Evolutionary conservation across 1,284 basidiomycete species (phyloP).

Genomic region (Microbotryum violaceum): DNA sequence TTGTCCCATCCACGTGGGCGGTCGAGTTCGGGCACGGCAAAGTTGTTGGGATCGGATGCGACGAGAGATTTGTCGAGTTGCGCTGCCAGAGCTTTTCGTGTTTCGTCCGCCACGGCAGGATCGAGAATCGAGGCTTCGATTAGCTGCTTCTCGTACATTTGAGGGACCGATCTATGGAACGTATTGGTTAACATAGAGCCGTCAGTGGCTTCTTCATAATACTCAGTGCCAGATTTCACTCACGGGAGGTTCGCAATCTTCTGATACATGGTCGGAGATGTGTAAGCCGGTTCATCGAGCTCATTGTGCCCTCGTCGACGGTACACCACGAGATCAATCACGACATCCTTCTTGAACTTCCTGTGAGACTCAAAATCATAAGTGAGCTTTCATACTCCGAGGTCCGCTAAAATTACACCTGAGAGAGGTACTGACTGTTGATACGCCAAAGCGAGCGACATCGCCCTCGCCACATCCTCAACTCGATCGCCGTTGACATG

Average conservation of each 20-base stretch:
- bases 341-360: conserved; percentile 39
- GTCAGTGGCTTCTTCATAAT: background rate
- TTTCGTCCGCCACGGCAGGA: conserved; percentile 46
- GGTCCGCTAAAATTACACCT: conserved; percentile 47
- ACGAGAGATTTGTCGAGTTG: conserved; percentile 56
- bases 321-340: conserved; percentile 80
- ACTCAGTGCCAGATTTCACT: background rate
- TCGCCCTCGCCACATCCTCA: conserved; percentile 64
- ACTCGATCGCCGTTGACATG: conserved; percentile 74
- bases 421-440: conserved; percentile 57
- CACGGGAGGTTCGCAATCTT: conserved; percentile 22
- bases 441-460: conserved; percentile 73
- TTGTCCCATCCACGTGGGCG: conserved; percentile 55
- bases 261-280: conserved; percentile 51
- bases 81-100: conserved; percentile 54
- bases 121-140: conserved; percentile 56
- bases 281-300: conserved; percentile 81
- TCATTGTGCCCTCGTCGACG: conserved; percentile 75
- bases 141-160: conserved; percentile 69
- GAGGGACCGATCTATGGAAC: conserved; percentile 60
- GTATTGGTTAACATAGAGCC: conserved; percentile 74
- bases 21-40: conserved; percentile 52
- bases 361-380: conserved; percentile 1
- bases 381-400: conserved; percentile 23
- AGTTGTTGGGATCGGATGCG: conserved; percentile 48